Evolutionary conservation across 495 filamentous ascomycete species (phyloP), one percentile per base, ranked within the genome.

Genomic region (Rhypophila decipiens): DNA sequence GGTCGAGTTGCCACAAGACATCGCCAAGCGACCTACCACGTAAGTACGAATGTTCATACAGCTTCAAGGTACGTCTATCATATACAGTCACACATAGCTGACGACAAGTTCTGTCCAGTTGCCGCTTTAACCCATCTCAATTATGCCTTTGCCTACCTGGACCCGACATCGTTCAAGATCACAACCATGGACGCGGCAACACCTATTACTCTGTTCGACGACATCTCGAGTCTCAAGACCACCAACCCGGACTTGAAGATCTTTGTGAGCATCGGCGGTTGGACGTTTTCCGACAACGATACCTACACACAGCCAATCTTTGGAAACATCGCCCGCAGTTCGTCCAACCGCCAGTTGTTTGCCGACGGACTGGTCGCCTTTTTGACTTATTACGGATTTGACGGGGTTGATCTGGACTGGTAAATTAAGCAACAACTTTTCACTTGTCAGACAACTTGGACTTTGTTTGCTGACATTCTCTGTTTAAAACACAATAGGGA

Each of bases 401-500:
- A 51, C 42, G 82, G 80, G 1, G 57, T 80, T 1, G 78, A 83
- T 49, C 36, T 83, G 10, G 79, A 81, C 52, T 82, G 78, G 59
- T n/a, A n/a, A n/a, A n/a, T n/a, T n/a, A n/a, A n/a, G n/a, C n/a
- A n/a, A n/a, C n/a, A n/a, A n/a, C n/a, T n/a, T n/a, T n/a, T n/a
- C n/a, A n/a, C n/a, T n/a, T n/a, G n/a, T n/a, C n/a, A n/a, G n/a
- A n/a, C n/a, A n/a, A n/a, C n/a, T n/a, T n/a, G n/a, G n/a, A n/a
- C n/a, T n/a, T n/a, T n/a, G n/a, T n/a, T n/a, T n/a, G n/a, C n/a
- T n/a, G n/a, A n/a, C n/a, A n/a, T n/a, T n/a, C n/a, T n/a, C n/a
- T n/a, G n/a, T n/a, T n/a, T n/a, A n/a, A n/a, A n/a, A n/a, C n/a
- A n/a, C n/a, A n/a, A n/a, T n/a, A n/a, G n/a, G n/a, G 56, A 78